These are phyloP conservation scores for Schwanniomyces yamadae DNA, from an alignment of 805 yeast genomes.

Conservation along the genomic window DNA sequence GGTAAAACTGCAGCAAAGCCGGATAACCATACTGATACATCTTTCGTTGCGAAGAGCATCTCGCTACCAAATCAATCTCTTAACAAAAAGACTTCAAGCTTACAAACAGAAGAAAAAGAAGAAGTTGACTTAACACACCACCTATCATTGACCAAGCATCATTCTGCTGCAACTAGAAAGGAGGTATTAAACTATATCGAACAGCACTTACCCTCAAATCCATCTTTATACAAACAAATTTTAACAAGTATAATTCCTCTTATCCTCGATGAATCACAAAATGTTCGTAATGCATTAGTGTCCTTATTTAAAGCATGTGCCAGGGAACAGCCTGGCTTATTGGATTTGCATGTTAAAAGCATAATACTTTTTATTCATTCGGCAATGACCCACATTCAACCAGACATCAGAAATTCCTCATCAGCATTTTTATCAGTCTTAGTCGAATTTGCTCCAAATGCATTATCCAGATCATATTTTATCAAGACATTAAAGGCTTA, in stretches of 20 bases:
- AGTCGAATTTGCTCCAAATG: constrained; percentile 51
- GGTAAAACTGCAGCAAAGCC: constrained; percentile 78
- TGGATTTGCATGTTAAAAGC: constrained; percentile 58
- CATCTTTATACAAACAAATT: constrained; percentile 55
- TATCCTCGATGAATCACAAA: constrained; percentile 61
- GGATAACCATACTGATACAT: constrained; percentile 78
- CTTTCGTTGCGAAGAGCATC: constrained; percentile 69
- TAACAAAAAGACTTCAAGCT: constrained; percentile 14
- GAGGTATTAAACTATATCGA: constrained; percentile 62
- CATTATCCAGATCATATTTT: constrained; percentile 64
- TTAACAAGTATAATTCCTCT: constrained; percentile 60
- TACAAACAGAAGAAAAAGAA: constrained; percentile 11
- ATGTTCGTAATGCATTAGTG: constrained; percentile 60
- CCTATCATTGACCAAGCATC: constrained; percentile 72
- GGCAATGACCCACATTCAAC: constrained; percentile 90
- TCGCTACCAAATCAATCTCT: constrained; percentile 47
- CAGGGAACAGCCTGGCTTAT: constrained; percentile 48
- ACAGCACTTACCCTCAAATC: constrained; percentile 50
- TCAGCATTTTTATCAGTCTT: constrained; percentile 63
- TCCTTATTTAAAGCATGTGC: constrained; percentile 50
- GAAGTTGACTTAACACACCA: constrained; percentile 57
- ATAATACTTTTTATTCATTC: constrained; percentile 76
- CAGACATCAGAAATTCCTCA: constrained; percentile 73
- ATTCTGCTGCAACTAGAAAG: constrained; percentile 64
- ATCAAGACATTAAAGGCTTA: constrained; percentile 65